Base-by-base conservation (phyloP, 257 asterid genomes). In the Solanum sitiens region DNA sequence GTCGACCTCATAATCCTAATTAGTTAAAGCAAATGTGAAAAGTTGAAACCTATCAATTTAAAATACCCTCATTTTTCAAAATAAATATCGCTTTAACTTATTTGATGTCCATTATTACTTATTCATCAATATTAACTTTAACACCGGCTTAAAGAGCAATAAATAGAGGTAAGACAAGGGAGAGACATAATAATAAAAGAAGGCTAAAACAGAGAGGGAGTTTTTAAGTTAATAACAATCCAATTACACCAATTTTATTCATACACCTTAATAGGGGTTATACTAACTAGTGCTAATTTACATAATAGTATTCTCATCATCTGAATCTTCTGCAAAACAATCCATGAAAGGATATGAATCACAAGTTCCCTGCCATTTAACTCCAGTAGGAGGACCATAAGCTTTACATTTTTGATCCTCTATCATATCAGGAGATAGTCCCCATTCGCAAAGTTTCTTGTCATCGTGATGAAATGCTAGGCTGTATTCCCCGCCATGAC, bases 401-500 rank as follows among this genome's bases (percentile, higher is more conserved):
- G 94, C 94, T 50, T 93, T 90, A 86, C 56, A 30, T 61, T 87
- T 89, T 76, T 94, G 98, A 42, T 92, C 95, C 32, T 90, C 84
- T 37, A 94, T 93, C 98, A 93, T 94, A 33, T 91, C 87, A 6
- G 83, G 23, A 1, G 94, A 92, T 14, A 94, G 88, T 5, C 98
- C 96, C 98, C 98, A 94, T 47, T 87, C 86, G 10, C 32, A 27
- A 3, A 93, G 84, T 23, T 93, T 91, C 3, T 91, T 87, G 7
- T 88, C 88, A 11, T 86, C 89, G 50, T 94, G 98, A 47, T 94
- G 93, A 68, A 91, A 70, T 9, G 98, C 95, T 37, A 95, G 89
- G 88, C 93, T 92, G 88, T 95, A 95, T 23, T 92, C 94, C 50
- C 94, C 96, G 42, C 86, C 56, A 27, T 80, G 45, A 2, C 96